Evolutionary conservation across 2,329 filamentous ascomycete species (phyloP), one percentile per base, ranked within the genome.

Genomic region (Podosphaera fusca): DNA sequence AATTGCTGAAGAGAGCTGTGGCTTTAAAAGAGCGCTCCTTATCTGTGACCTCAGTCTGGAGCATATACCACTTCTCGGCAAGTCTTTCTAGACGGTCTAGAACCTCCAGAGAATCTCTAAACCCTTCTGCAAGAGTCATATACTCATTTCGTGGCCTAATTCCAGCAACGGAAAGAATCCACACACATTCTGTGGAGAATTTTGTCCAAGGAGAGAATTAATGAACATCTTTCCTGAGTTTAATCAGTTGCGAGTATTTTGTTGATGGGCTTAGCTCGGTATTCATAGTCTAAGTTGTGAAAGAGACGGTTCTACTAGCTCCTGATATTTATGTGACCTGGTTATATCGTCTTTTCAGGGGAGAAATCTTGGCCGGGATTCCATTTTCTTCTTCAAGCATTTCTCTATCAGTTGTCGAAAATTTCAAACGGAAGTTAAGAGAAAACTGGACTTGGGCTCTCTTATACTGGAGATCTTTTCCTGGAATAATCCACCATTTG

Each of bases 51-150:
- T 21, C 21, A 21, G 21, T 21, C 21, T 21, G 21, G 21, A 21
- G 21, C 21, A 21, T 21, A 1, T 21, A 54, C 51, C 51, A 54
- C 51, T 54, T 54, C n/a, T 54, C 51, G 31, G 36, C 51, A 36
- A 54, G 10, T 9, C 51, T 54, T 3, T 54, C 51, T 36, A 54
- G 51, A 54, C 31, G 51, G 4, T 54, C 51, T 21, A 36, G n/a
- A 38, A 54, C 34, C 7, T n/a, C 21, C 92, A 96, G 69, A 92
- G 79, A 68, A 94, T 84, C 70, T 98, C 92, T 67, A 90, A 96
- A 61, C 81, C 81, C 63, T 81, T 84, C 56, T 36, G 51, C 51
- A 36, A 54, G 12, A 9, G n/a, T 21, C 51, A 54, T 54, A 21
- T 54, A 54, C 21, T 21, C 21, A 21, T 21, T 21, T 21, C 21